Evolutionary conservation across 2,329 filamentous ascomycete genomes (phyloP).

Genomic region (Verticillium dahliae): DNA sequence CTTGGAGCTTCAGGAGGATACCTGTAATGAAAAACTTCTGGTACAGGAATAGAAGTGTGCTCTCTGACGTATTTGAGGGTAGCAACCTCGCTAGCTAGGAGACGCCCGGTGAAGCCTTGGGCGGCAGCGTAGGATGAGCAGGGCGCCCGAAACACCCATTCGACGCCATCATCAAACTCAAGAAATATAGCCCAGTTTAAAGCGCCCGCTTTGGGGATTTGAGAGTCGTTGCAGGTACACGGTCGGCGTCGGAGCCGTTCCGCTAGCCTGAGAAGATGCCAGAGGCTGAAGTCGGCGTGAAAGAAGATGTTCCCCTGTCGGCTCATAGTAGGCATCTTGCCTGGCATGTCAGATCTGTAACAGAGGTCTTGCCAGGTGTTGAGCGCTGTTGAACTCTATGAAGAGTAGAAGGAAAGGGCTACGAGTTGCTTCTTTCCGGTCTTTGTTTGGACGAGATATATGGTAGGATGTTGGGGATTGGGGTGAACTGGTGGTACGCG

Average conservation of each 20-base stretch:
- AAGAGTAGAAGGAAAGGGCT: not conserved
- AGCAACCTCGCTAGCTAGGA: constrained; percentile 23
- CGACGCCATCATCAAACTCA: constrained; percentile 20
- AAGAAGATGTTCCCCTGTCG: not conserved
- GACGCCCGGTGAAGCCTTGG: constrained; percentile 11
- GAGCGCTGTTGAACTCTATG: no score
- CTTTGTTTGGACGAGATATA: not conserved
- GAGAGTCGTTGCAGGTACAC: constrained; percentile 9
- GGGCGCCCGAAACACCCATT: constrained; percentile 23
- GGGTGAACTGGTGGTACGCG: no score
- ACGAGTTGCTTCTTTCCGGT: not conserved
- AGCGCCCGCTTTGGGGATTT: constrained; percentile 18
- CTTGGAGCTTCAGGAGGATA: constrained; percentile 3
- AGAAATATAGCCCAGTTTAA: constrained; percentile 24
- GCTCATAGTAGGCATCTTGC: not conserved
- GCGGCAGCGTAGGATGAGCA: constrained; percentile 9
- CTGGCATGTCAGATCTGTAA: no score
- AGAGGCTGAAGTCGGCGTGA: not conserved
- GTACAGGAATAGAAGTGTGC: constrained; percentile 21
- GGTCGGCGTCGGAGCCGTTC: constrained; percentile 1
- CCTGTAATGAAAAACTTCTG: constrained; percentile 19
- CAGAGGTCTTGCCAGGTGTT: no score
- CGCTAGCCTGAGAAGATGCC: not conserved
- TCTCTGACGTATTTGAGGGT: constrained; percentile 21
- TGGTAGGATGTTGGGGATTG: no score